Percentiles rank a stretch among this genome's conserved stretches.
Evolutionary conservation across 495 filamentous ascomycete genomes (phyloP).

Genomic region (Neurospora sp.): DNA sequence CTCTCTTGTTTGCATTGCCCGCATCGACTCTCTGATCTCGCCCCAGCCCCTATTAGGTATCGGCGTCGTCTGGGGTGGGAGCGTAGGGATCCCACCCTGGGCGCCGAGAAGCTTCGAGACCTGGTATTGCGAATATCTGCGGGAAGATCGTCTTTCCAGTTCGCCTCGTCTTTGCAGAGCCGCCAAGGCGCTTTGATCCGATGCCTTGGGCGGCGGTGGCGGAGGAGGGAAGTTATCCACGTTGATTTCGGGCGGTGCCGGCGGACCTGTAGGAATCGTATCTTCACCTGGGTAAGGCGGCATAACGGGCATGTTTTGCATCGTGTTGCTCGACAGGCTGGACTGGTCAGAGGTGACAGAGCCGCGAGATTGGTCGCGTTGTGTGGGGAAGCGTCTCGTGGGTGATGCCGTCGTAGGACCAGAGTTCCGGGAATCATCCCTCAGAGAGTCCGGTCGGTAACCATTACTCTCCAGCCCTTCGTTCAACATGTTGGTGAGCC

Average conservation of each 20-base stretch:
- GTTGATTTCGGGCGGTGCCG: constrained; percentile 24
- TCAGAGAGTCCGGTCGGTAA: constrained; percentile 23
- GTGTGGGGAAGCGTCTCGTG: constrained; percentile 25
- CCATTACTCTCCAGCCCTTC: constrained; percentile 39
- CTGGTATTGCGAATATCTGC: constrained; percentile 90
- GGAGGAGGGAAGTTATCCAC: constrained; percentile 53
- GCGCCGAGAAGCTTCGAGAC: constrained; percentile 85
- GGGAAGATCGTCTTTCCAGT: constrained; percentile 83
- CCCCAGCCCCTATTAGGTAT: constrained; percentile 73
- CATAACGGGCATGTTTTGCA: constrained; percentile 60
- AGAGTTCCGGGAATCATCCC: constrained; percentile 14
- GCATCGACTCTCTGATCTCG: constrained; percentile 84
- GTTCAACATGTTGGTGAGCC: constrained; percentile 56
- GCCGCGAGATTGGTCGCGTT: constrained; percentile 35
- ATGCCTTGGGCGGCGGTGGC: constrained; percentile 66
- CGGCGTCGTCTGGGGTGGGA: constrained; percentile 77
- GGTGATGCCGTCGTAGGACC: constrained; percentile 26
- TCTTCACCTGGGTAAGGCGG: constrained; percentile 53
- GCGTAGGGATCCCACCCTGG: constrained; percentile 63
- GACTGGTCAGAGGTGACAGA: constrained; percentile 41
- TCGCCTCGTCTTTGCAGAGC: constrained; percentile 85
- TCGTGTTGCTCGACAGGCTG: constrained; percentile 53
- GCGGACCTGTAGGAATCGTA: constrained; percentile 28
- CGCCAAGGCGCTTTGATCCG: constrained; percentile 63
- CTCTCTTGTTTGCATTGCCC: constrained; percentile 74